Percentiles rank a stretch among this genome's conserved stretches.
These are phyloP conservation scores for Chenopodium formosanum DNA, from an alignment of 148 eudicot species.

Conservation along the genomic window DNA sequence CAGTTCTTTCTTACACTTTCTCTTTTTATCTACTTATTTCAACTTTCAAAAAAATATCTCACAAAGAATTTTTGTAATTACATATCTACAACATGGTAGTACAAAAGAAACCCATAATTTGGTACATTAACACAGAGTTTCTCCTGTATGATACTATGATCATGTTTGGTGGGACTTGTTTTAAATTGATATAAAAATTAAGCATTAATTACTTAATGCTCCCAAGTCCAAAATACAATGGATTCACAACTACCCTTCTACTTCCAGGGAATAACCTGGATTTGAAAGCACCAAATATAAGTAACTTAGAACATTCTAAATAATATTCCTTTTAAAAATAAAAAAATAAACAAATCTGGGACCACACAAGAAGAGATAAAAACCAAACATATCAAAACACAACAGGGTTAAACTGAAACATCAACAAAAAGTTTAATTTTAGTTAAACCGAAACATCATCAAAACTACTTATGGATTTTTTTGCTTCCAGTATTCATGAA, in stretches of 20 bases:
- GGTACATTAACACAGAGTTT: conserved; percentile 11
- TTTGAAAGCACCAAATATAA: neutral
- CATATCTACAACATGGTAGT: neutral
- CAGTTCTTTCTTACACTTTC: neutral
- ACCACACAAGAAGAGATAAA: neutral
- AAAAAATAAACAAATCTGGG: neutral
- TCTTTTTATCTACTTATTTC: neutral
- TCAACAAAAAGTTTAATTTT: neutral
- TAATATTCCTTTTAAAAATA: no score
- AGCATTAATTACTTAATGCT: conserved; percentile 4
- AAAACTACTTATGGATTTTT: neutral
- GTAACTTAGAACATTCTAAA: conserved; percentile 3
- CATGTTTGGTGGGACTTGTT: neutral
- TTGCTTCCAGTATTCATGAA: neutral
- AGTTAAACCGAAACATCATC: neutral
- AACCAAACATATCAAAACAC: neutral
- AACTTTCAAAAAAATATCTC: neutral
- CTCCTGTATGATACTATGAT: neutral
- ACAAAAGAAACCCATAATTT: neutral
- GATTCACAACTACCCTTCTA: conserved; percentile 20
- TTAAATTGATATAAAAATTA: neutral
- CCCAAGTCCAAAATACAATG: conserved; percentile 21
- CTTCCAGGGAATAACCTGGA: conserved; percentile 9
- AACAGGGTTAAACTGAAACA: neutral
- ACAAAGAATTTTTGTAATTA: neutral